These are phyloP conservation scores for Pleurotus eryngii DNA, from an alignment of 768 basidiomycete genomes.

Conservation along the genomic window DNA sequence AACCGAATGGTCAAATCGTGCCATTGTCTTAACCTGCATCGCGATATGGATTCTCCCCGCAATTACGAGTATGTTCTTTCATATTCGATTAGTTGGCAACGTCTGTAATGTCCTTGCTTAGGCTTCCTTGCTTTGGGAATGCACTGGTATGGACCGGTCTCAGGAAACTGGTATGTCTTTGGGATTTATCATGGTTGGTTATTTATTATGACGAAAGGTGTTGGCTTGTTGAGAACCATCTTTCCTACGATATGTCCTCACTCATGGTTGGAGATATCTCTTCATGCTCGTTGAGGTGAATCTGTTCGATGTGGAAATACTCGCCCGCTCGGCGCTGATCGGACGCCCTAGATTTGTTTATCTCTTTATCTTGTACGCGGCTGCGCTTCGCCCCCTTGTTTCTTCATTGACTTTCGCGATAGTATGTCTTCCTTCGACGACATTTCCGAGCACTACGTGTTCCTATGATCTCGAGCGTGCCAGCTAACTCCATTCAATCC, in stretches of 20 bases:
- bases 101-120: conserved; percentile 1
- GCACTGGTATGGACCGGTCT: conserved; percentile 11
- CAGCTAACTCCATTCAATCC: background rate
- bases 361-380: background rate
- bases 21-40: background rate
- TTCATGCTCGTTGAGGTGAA: conserved; percentile 21
- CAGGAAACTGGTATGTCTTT: conserved; percentile 10
- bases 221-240: conserved; percentile 8
- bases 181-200: background rate
- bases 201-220: conserved; percentile 1
- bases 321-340: too few relatives aligned
- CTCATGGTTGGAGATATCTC: conserved; percentile 11
- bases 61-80: background rate
- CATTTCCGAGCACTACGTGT: background rate
- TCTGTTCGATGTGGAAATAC: conserved; percentile 2
- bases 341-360: background rate
- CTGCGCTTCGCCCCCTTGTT: background rate
- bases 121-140: conserved; percentile 12
- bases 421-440: background rate
- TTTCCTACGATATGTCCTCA: conserved; percentile 11
- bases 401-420: background rate
- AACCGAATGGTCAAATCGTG: background rate
- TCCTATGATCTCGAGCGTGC: background rate
- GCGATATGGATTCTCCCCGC: background rate
- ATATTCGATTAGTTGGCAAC: background rate